Conservation (phyloP, 805 yeast genomes). For the Candida chilensis region DNA sequence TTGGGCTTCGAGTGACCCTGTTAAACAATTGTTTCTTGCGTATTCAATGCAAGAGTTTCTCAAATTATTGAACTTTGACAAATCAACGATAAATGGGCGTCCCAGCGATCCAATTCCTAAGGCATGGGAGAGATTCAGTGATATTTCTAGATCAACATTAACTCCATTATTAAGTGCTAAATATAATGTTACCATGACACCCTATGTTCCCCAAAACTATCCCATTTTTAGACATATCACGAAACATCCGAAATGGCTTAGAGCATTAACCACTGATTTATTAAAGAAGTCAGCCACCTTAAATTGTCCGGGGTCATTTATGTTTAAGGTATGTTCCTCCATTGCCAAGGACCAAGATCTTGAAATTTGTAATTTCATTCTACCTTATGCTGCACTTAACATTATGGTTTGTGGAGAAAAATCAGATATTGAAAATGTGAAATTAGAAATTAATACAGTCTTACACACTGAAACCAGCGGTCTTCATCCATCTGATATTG, state of each 20-base stretch:
- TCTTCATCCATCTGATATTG: constrained; percentile 40
- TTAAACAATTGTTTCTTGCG: constrained; percentile 74
- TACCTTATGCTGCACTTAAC: constrained; percentile 71
- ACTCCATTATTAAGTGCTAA: constrained; percentile 69
- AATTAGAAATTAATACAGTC: constrained; percentile 51
- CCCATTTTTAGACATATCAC: constrained; percentile 57
- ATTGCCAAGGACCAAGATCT: constrained; percentile 64
- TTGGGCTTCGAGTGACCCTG: constrained; percentile 86
- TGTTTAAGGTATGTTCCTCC: constrained; percentile 56
- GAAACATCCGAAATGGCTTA: constrained; percentile 65
- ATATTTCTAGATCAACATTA: constrained; percentile 61
- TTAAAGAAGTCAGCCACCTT: constrained; percentile 23
- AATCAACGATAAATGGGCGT: constrained; percentile 16
- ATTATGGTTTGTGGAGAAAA: constrained; percentile 42
- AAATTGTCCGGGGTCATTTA: constrained; percentile 8
- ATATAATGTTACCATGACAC: constrained; percentile 33
- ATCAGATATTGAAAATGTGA: constrained; percentile 32
- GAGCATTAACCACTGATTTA: constrained; percentile 57
- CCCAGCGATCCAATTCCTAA: constrained; percentile 12
- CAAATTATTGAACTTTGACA: constrained; percentile 40
- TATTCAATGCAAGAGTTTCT: constrained; percentile 84
- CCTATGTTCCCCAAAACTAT: constrained; percentile 34
- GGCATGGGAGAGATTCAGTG: constrained; percentile 56
- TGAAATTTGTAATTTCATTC: constrained; percentile 55
- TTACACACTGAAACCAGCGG: constrained; percentile 36